Conservation (phyloP, 1,139 yeast genomes). For the Zygosaccharomyces sapae region DNA sequence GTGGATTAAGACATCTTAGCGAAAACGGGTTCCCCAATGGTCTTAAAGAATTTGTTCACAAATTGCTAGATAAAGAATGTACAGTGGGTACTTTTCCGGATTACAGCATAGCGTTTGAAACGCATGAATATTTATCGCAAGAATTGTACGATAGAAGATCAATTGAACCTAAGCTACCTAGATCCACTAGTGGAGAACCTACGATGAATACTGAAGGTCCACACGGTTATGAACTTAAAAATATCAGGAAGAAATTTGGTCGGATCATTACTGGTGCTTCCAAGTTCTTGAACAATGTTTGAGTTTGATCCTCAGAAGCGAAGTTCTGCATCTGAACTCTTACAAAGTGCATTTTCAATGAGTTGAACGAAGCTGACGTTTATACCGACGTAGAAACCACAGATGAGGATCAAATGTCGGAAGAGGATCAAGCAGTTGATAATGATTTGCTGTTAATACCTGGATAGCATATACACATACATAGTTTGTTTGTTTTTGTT, state of each 20-base stretch:
- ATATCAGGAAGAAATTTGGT: constrained; percentile 35
- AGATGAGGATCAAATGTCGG: constrained; percentile 24
- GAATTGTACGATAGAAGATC: constrained; percentile 26
- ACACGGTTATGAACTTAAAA: constrained; percentile 25
- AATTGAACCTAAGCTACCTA: constrained; percentile 26
- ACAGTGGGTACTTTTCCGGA: constrained; percentile 37
- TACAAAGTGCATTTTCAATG: constrained; percentile 35
- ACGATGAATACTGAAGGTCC: constrained; percentile 18
- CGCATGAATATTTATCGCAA: constrained; percentile 32
- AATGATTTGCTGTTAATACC: constrained; percentile 26
- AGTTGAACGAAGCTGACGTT: constrained; percentile 23
- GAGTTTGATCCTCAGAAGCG: constrained; percentile 36
- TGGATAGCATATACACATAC: constrained; percentile 14
- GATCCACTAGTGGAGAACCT: constrained; percentile 1
- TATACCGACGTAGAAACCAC: constrained; percentile 23
- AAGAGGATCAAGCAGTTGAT: constrained; percentile 17
- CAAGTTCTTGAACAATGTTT: constrained; percentile 36
- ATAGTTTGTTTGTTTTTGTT: constrained; percentile 1
- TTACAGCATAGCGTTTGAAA: constrained; percentile 40
- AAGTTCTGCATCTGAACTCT: constrained; percentile 34
- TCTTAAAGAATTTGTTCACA: constrained; percentile 32
- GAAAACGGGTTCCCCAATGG: constrained; percentile 31
- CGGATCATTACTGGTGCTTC: constrained; percentile 38
- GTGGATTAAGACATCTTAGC: constrained; percentile 33
- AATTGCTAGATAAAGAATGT: constrained; percentile 35